A percentile compares a stretch with the other conserved stretches of the same genome.
phyloP scores from a whole-genome alignment of 495 filamentous ascomycete species.

The Neurospora tetraspora region DNA sequence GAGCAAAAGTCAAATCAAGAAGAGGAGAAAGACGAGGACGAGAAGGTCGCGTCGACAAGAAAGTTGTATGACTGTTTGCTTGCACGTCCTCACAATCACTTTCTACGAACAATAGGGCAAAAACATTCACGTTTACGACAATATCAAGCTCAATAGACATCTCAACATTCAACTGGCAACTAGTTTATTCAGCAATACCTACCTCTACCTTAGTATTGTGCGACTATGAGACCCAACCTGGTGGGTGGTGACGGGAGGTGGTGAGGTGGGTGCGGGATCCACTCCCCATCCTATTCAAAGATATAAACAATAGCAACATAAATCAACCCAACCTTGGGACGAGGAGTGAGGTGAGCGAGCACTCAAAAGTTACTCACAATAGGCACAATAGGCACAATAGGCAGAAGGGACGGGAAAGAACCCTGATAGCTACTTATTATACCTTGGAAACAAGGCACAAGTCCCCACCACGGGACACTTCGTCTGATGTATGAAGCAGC shows the following conservation, averaged over 20 bases:
- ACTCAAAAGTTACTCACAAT: background rate
- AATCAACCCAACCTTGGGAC: background rate
- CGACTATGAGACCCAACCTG: background rate
- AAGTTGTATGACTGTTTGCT: background rate
- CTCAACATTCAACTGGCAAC: background rate
- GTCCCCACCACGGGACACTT: background rate
- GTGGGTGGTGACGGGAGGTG: no score
- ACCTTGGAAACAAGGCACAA: background rate
- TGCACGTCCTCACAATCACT: background rate
- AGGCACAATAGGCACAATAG: background rate
- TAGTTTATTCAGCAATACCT: background rate
- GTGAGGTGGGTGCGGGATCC: background rate
- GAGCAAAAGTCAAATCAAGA: background rate
- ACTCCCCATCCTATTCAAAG: background rate
- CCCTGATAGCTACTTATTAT: background rate
- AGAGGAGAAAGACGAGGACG: background rate
- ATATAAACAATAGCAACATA: background rate
- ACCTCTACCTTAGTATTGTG: no score
- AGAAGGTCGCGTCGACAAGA: background rate
- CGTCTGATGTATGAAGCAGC: background rate
- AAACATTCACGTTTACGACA: background rate
- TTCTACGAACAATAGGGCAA: background rate
- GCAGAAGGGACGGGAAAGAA: background rate
- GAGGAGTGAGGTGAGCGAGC: background rate
- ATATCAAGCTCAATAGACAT: background rate